Evolutionary conservation across 495 filamentous ascomycete species (phyloP), one percentile per base, ranked within the genome.

Genomic region (Lasiosphaeria miniovina): DNA sequence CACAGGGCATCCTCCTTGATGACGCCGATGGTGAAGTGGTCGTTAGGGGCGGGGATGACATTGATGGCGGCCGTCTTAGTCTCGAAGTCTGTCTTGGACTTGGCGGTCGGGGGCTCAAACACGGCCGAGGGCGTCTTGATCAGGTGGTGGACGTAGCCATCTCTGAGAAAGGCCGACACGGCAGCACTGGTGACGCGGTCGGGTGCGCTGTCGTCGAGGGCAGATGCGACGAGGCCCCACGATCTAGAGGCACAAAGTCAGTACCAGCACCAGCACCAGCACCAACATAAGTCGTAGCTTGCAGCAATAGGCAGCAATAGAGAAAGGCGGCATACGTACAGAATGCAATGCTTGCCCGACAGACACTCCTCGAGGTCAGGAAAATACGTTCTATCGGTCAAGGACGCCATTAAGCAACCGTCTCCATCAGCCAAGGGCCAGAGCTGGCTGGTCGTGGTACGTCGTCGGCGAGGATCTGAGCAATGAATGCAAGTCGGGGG

Each of bases 11-110:
- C 94, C 32, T 84, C 82, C 73, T 95, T 96, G 66, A 98, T 86
- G 71, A 90, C 81, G 32, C 88, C 84, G 51, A 97, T 80, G 66
- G 93, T 81, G 71, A 88, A 91, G 34, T 81, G 80, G 14, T 83
- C 81, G 62, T 86, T 84, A 31, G 84, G 75, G 8, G 83, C 82
- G 5, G 90, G 88, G 32, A 89, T 82, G 49, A 92, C 86, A 70
- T 96, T 88, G 54, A 97, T 95, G n/a, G 93, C 86, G 15, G 93
- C 88, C 1, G 91, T 97, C 72, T 86, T 93, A 45, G 87, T 91
- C 56, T 93, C 89, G 69, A 96, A 96, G 32, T 84, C 85, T 49
- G 79, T 70, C 70, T 88, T 93, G 5, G 83, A 80, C 65, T 85
- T 59, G 77, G 62, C 49, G 79, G 83, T 61, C 71, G 86, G 72